Conservation (phyloP, 768 basidiomycete species). For the Suillus bovinus region DNA sequence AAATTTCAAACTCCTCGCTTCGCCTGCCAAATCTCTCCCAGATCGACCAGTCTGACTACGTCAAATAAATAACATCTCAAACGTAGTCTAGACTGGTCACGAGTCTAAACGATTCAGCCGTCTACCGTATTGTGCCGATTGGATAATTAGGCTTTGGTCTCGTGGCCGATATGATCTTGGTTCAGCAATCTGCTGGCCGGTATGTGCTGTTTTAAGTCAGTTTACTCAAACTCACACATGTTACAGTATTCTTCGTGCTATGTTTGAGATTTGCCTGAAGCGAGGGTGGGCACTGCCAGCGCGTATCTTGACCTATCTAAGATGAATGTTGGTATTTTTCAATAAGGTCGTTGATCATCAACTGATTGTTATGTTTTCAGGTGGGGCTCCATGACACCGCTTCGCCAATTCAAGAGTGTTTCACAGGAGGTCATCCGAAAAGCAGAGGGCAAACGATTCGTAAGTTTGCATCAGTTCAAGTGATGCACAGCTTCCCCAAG, state of each 20-base stretch:
- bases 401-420: no score
- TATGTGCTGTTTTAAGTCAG: slow-evolving; percentile 28
- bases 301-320: slow-evolving; percentile 93
- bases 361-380: slow-evolving; percentile 38
- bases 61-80: slow-evolving; percentile 94
- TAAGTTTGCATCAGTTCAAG: no score
- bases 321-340: slow-evolving; percentile 67
- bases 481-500: no score
- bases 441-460: no score
- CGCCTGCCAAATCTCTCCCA: no score
- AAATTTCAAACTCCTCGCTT: no score
- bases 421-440: no score
- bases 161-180: slow-evolving; percentile 92
- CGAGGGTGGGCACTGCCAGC: slow-evolving; percentile 95
- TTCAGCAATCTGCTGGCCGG: slow-evolving; percentile 96
- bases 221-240: slow-evolving; percentile 40
- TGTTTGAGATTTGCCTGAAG: no score
- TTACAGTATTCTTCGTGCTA: no score
- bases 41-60: no score
- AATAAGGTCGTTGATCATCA: background rate
- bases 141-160: slow-evolving; percentile 65
- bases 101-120: no score
- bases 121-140: background rate
- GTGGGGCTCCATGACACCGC: no score
- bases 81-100: slow-evolving; percentile 75